Percentiles rank a stretch among this genome's conserved stretches.
phyloP scores from a whole-genome alignment of 805 yeast species.

The Yamadazyma endophytica region DNA sequence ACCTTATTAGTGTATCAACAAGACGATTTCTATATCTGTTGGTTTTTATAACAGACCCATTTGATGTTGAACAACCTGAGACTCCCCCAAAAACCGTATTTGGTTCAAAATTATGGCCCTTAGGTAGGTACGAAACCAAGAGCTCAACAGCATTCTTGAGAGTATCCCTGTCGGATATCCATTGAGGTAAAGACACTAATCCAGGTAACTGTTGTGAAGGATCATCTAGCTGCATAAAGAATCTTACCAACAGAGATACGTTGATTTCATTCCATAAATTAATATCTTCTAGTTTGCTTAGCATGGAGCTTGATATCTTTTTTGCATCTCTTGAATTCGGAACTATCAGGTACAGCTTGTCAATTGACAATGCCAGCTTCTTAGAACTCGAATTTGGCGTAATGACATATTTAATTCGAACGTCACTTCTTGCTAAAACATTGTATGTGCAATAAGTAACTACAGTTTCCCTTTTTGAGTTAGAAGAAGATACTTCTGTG shows the following conservation, averaged over 20 bases:
- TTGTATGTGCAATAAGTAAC: conserved; percentile 70
- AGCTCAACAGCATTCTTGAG: conserved; percentile 24
- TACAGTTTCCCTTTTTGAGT: conserved; percentile 19
- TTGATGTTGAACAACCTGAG: conserved; percentile 19
- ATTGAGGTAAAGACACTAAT: conserved; percentile 44
- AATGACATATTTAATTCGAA: conserved; percentile 58
- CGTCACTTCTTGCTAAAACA: conserved; percentile 66
- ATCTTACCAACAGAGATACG: conserved; percentile 54
- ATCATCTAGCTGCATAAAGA: conserved; percentile 49
- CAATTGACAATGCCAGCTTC: conserved; percentile 17
- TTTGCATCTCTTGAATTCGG: too few relatives aligned
- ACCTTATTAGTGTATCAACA: conserved; percentile 46
- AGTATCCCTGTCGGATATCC: conserved; percentile 20
- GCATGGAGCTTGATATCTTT: too few relatives aligned
- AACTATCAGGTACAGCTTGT: conserved; percentile 26
- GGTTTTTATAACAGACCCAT: conserved; percentile 15
- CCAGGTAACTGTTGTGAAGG: conserved; percentile 57
- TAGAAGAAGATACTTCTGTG: conserved; percentile 1
- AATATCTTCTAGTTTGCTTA: too few relatives aligned
- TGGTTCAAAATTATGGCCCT: conserved; percentile 45
- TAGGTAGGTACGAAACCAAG: conserved; percentile 43
- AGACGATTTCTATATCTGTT: conserved; percentile 45
- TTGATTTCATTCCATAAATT: conserved; percentile 56
- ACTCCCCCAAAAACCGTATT: conserved; percentile 25
- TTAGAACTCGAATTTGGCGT: conserved; percentile 14